These are phyloP conservation scores for Bjerkandera adusta DNA, from an alignment of 1,284 basidiomycete species.

Conservation along the genomic window DNA sequence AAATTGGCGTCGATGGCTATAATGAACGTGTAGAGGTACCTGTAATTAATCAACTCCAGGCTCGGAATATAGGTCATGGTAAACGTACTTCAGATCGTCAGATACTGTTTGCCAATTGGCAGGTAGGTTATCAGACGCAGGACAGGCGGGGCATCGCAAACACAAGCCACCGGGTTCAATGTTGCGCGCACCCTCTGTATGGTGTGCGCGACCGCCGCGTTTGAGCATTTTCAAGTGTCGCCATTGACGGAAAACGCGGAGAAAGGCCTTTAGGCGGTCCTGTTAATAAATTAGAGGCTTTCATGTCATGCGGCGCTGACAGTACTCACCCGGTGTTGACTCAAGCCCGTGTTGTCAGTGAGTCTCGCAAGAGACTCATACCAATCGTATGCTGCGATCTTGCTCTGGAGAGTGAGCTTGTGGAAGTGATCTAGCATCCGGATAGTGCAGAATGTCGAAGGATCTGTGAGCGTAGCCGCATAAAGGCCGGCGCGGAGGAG, in stretches of 20 bases:
- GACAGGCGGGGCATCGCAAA: constrained; percentile 8
- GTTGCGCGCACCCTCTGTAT: constrained; percentile 2
- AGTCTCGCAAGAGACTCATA: constrained; percentile 9
- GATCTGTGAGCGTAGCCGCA: constrained; percentile 5
- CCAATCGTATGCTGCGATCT: constrained; percentile 14
- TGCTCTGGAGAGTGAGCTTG: constrained; percentile 11
- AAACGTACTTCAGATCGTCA: constrained; percentile 6
- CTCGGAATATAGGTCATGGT: not conserved
- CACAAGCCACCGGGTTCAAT: constrained; percentile 2
- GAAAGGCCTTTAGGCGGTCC: constrained; percentile 7
- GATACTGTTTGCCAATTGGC: constrained; percentile 5
- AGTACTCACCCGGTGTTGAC: constrained; percentile 5
- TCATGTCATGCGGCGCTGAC: not conserved
- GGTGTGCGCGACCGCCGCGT: constrained; percentile 10
- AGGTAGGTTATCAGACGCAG: constrained; percentile 6
- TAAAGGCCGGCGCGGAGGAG: constrained; percentile 3
- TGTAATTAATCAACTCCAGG: not conserved
- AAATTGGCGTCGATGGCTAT: constrained; percentile 8
- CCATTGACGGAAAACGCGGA: constrained; percentile 5
- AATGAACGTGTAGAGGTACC: constrained; percentile 7
- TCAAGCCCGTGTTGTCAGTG: constrained; percentile 4
- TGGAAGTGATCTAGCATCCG: constrained; percentile 9
- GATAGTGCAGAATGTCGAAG: constrained; percentile 9
- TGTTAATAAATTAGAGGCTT: constrained; percentile 10
- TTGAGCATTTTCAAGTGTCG: constrained; percentile 11